Base-by-base conservation (phyloP, 768 basidiomycete species). In the Gelatoporia subvermispora region DNA sequence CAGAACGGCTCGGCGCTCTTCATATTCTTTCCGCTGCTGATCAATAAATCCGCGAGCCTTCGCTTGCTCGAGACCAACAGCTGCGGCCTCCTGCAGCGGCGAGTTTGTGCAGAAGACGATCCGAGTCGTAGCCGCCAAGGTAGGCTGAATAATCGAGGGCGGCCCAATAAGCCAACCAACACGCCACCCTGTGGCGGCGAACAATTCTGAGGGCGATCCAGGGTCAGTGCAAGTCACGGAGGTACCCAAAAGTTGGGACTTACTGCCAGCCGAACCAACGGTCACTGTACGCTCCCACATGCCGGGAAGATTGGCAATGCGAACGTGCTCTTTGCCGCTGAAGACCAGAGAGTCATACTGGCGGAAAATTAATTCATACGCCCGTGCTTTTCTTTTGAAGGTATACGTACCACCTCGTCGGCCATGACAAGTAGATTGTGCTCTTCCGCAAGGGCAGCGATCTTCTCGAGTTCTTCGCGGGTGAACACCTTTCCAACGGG, bases 201-300 rank as follows among this genome's bases (percentile, higher is more conserved):
- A 99, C 4, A 92, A 83, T 74, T 97, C 93, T 94, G 17, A 53
- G 36, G 49, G 43, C 18, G 34, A 44, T 42, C 35, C 17, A 13
- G n/a, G 39, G 25, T 37, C 9, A 36, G 23, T 11, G 11, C 24
- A 31, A n/a, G 21, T 2, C 28, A 18, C 28, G 7, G 28, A 31
- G 28, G 28, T 13, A 7, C 28, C 13, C 5, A 23, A 45, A n/a
- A 47, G 16, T 4, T 9, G 39, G 8, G 13, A 61, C 67, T 71
- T 68, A 92, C 92, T 95, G 57, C 93, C 93, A 23, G 90, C 94
- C n/a, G 92, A 94, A 35, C 88, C 84, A 47, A 97, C 90, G 7
- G 95, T 97, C 37, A 99, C 84, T 0, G 96, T 99, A 38, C 96
- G 83, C 56, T 97, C 90, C 94, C 94, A 98, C 90, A 98, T 96